Percentiles rank a stretch among this genome's conserved stretches.
These are phyloP conservation scores for Kodamaea lidongshanica DNA, from an alignment of 805 yeast genomes.

Conservation along the genomic window DNA sequence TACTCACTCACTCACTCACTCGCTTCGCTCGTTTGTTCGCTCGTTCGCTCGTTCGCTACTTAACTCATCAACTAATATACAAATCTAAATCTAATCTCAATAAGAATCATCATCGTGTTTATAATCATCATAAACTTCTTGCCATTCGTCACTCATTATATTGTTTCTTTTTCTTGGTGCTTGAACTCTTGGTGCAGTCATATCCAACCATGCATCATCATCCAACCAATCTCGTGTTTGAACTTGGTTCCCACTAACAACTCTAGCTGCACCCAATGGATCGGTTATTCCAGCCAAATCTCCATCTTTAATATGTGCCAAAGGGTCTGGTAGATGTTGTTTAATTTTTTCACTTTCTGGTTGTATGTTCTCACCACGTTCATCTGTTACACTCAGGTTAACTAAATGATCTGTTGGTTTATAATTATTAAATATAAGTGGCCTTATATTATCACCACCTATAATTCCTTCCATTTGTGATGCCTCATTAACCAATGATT, in stretches of 20 bases:
- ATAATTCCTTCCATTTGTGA: too few relatives aligned
- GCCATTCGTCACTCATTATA: conserved; percentile 25
- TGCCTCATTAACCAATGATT: too few relatives aligned
- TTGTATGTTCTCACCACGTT: neutral
- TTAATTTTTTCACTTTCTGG: conserved; percentile 9
- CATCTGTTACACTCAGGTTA: too few relatives aligned
- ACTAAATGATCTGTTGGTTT: too few relatives aligned
- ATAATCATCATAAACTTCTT: conserved; percentile 39
- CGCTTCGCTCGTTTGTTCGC: too few relatives aligned
- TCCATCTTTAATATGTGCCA: conserved; percentile 39
- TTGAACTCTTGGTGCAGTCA: conserved; percentile 7
- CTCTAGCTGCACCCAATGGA: conserved; percentile 35
- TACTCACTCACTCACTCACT: too few relatives aligned
- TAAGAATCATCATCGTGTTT: conserved; percentile 33
- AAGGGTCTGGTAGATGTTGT: conserved; percentile 35
- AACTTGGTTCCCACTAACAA: conserved; percentile 38
- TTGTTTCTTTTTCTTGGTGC: conserved; percentile 7
- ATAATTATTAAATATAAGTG: too few relatives aligned
- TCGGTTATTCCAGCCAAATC: conserved; percentile 23
- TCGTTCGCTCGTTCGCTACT: too few relatives aligned
- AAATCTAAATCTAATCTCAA: too few relatives aligned
- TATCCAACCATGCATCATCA: conserved; percentile 18
- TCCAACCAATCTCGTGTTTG: conserved; percentile 31
- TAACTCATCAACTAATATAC: too few relatives aligned
- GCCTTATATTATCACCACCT: too few relatives aligned